phyloP scores from a whole-genome alignment of 805 yeast genomes.

The Candida glaebosa region DNA sequence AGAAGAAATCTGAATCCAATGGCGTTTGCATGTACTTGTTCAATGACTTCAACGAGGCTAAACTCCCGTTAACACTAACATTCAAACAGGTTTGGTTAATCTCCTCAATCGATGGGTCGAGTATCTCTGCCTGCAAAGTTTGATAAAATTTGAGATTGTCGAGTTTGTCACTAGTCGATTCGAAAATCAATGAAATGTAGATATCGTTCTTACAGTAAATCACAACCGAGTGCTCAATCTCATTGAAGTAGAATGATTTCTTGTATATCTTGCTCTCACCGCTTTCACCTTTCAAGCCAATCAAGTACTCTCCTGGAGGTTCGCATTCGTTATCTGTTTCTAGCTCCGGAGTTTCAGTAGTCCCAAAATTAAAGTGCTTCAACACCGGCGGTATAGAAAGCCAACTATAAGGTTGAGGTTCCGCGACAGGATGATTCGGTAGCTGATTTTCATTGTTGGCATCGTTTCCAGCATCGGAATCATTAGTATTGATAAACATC shows the following conservation, averaged over 20 bases:
- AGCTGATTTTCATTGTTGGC: neutral
- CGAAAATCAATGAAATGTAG: constrained; percentile 25
- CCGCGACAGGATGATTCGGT: neutral
- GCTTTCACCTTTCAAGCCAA: constrained; percentile 18
- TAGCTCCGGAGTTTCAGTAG: constrained; percentile 7
- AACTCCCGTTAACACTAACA: constrained; percentile 23
- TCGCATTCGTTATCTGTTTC: constrained; percentile 11
- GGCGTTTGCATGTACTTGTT: constrained; percentile 14
- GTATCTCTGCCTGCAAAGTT: constrained; percentile 12
- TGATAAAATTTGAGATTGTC: constrained; percentile 22
- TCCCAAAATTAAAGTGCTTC: constrained; percentile 4
- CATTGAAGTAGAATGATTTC: constrained; percentile 24
- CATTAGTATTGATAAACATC: constrained; percentile 6
- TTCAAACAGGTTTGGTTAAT: constrained; percentile 11
- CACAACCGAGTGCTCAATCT: constrained; percentile 29
- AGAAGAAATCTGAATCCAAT: constrained; percentile 35
- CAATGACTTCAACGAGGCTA: constrained; percentile 26
- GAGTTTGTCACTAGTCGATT: constrained; percentile 22
- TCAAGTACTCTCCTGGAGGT: constrained; percentile 20
- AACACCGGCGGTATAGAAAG: constrained; percentile 17
- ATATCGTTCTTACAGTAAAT: constrained; percentile 22
- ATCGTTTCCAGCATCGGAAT: neutral
- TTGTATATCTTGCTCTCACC: constrained; percentile 15
- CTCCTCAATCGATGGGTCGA: constrained; percentile 23
- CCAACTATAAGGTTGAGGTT: constrained; percentile 12